Base-by-base conservation (phyloP, 129 eudicot genomes). In the Arctium minus region DNA sequence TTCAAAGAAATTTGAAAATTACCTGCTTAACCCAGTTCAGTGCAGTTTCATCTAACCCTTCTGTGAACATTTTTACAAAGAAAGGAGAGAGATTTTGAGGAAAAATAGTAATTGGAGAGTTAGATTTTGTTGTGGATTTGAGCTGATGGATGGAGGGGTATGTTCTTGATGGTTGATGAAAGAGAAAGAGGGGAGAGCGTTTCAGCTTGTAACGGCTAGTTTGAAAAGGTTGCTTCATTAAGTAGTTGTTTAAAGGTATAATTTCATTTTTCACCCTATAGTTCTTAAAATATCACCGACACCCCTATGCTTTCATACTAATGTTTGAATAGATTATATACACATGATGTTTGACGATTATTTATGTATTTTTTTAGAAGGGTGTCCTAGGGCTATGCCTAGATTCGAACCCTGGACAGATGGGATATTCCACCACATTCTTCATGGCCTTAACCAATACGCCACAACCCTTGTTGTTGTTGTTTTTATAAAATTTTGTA, bases 1-100 rank as follows among this genome's bases (percentile, higher is more conserved):
- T 53, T 38, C 7, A 33, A 73, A 72, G 31, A 36, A 33, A 72
- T 13, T 74, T 74, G 5, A 31, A 30, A 17, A 68, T 60, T 90
- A 94, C 98, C 97, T 92, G 90, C 48, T 92, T 94, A 79, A 94
- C 86, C 98, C 98, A 94, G 86, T 87, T 86, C 44, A 92, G 90
- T 32, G 98, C 96, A 39, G 85, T 89, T 78, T 92, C 91, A 38
- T 94, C 98, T 36, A 94, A 76, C 7, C 98, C 98, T 81, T 94
- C 96, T 12, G 98, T 94, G 84, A 94, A 94, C 98, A 94, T 92
- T 79, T 56, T 82, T 15, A 48, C 70, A 39, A n/a, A 37, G 35
- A 38, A 30, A 77, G 40, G 39, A 77, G 50, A 80, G 9, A 40
- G 77, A 75, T 60, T 6, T 32, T n/a, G 32, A 40, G 30, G 70